These are phyloP conservation scores for Trichoderma lentiforme DNA, from an alignment of 2,329 filamentous ascomycete species.

Conservation along the genomic window DNA sequence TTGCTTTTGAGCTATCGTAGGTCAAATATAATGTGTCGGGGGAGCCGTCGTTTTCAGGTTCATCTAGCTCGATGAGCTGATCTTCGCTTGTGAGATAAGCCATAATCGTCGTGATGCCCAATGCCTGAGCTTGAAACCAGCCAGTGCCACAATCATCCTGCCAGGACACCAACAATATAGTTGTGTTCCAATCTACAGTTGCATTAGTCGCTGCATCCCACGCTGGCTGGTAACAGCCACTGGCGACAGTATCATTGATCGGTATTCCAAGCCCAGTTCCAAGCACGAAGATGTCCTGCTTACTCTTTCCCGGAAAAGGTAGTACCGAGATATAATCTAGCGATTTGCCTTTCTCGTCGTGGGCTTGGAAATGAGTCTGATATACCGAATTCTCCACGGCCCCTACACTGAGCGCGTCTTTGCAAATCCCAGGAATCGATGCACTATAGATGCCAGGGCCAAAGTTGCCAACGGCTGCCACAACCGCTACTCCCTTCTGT, in stretches of 20 bases:
- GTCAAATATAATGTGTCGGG: too few relatives aligned
- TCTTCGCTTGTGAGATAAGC: background rate
- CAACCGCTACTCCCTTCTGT: background rate
- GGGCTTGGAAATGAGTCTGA: background rate
- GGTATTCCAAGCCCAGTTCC: background rate
- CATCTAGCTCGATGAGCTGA: too few relatives aligned
- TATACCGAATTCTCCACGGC: background rate
- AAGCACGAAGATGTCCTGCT: background rate
- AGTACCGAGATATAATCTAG: background rate
- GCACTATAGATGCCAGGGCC: background rate
- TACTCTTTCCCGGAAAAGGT: background rate
- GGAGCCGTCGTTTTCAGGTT: too few relatives aligned
- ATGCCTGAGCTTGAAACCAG: background rate
- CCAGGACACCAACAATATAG: background rate
- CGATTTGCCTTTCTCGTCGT: background rate
- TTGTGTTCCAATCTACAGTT: background rate
- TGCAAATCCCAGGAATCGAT: too few relatives aligned
- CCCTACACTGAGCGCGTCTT: too few relatives aligned
- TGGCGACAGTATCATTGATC: background rate
- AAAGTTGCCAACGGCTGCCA: constrained; percentile 29
- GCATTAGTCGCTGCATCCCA: background rate
- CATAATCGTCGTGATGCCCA: background rate
- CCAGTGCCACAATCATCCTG: background rate
- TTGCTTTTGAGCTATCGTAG: too few relatives aligned
- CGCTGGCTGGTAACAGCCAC: background rate